Evolutionary conservation across 768 basidiomycete genomes (phyloP).

Genomic region (Lepiota brunneoincarnata): DNA sequence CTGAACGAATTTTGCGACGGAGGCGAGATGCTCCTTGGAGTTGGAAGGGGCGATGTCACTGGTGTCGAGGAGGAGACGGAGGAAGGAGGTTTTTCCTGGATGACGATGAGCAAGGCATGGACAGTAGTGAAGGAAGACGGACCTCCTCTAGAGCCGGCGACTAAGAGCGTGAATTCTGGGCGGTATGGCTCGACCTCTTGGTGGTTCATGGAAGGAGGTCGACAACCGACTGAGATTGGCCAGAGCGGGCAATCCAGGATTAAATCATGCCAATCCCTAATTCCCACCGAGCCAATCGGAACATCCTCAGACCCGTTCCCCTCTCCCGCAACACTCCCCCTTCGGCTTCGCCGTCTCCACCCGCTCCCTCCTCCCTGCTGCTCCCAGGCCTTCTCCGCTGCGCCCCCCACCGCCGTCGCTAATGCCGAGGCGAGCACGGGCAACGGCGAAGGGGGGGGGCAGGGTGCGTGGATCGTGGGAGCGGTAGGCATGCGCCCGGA

Average conservation of each 20-base stretch:
- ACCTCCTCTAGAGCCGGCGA: constrained; percentile 77
- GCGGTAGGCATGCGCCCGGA: constrained; percentile 47
- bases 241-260: constrained; percentile 67
- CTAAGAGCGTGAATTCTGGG: constrained; percentile 65
- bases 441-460: constrained; percentile 12
- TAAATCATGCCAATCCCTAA: constrained; percentile 44
- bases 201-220: constrained; percentile 51
- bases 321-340: constrained; percentile 6
- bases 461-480: constrained; percentile 45
- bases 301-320: constrained; percentile 36
- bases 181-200: constrained; percentile 47
- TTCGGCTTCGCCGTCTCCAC: not conserved
- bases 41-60: constrained; percentile 60
- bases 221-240: constrained; percentile 54
- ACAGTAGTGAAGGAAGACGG: constrained; percentile 23
- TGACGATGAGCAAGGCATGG: constrained; percentile 16
- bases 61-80: constrained; percentile 83
- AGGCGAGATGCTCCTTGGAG: constrained; percentile 72
- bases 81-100: constrained; percentile 80
- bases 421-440: not conserved
- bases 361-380: not conserved
- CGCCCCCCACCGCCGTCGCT: not conserved
- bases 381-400: not conserved
- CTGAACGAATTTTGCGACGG: constrained; percentile 81
- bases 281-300: constrained; percentile 70